Conservation (phyloP, 192 early-diverging fungal genomes). For the Anaeromyces robustus region DNA sequence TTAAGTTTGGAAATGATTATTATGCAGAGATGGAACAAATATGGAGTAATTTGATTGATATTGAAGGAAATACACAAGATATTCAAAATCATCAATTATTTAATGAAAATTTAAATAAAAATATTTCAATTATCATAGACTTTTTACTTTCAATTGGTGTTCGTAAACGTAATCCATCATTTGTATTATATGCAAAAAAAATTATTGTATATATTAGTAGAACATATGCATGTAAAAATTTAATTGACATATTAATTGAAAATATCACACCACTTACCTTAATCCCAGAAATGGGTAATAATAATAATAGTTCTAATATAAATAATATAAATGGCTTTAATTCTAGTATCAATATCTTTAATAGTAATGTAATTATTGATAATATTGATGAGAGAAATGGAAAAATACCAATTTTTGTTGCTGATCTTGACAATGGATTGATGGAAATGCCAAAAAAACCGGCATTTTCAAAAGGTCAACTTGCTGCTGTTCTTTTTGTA, state of each 20-base stretch:
- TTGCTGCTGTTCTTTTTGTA: slow-evolving; percentile 61
- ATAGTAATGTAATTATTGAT: background rate
- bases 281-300: slow-evolving; percentile 22
- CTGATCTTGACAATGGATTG: slow-evolving; percentile 52
- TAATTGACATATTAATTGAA: slow-evolving; percentile 46
- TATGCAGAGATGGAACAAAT: slow-evolving; percentile 57
- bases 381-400: slow-evolving; percentile 2
- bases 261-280: slow-evolving; percentile 56
- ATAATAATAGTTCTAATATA: background rate
- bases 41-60: slow-evolving; percentile 53
- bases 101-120: slow-evolving; percentile 27
- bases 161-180: slow-evolving; percentile 59
- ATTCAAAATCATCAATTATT: background rate
- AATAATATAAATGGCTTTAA: background rate
- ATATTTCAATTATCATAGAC: slow-evolving; percentile 46
- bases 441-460: slow-evolving; percentile 45
- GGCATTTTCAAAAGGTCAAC: slow-evolving; percentile 54
- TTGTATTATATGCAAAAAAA: slow-evolving; percentile 62
- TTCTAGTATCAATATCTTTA: background rate
- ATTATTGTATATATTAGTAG: slow-evolving; percentile 58
- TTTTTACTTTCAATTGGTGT: slow-evolving; percentile 57
- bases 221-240: slow-evolving; percentile 30
- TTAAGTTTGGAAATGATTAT: slow-evolving; percentile 62
- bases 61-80: slow-evolving; percentile 2
- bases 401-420: slow-evolving; percentile 23